These are phyloP conservation scores for Ajuga reptans DNA, from an alignment of 305 asterid species.

Conservation along the genomic window DNA sequence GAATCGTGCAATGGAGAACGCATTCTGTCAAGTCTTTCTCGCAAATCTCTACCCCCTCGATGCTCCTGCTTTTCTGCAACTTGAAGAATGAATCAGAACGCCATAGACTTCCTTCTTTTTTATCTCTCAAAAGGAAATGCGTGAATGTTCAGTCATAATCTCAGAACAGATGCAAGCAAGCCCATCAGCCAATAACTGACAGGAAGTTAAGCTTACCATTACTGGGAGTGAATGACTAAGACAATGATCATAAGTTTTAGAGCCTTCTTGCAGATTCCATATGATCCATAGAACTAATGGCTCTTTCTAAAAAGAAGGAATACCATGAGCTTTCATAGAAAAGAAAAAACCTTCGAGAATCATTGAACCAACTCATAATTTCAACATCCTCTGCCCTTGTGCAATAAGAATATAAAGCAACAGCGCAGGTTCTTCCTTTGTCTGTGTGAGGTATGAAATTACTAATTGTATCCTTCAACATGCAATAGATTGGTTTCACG, in stretches of 20 bases:
- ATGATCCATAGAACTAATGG: conserved; percentile 50
- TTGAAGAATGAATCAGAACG: conserved; percentile 14
- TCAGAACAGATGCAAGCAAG: conserved; percentile 21
- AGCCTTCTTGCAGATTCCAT: conserved; percentile 63
- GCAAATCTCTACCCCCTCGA: conserved; percentile 57
- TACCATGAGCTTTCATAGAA: conserved; percentile 46
- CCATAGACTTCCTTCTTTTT: background rate
- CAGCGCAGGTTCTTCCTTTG: conserved; percentile 39
- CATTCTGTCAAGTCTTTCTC: conserved; percentile 73
- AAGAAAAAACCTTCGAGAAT: conserved; percentile 43
- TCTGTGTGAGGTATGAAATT: conserved; percentile 26
- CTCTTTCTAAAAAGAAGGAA: conserved; percentile 45
- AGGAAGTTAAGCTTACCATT: conserved; percentile 58
- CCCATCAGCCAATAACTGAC: conserved; percentile 27
- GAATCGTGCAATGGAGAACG: conserved; percentile 63
- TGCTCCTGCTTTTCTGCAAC: conserved; percentile 58
- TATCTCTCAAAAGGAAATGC: too few relatives aligned
- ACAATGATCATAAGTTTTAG: conserved; percentile 50
- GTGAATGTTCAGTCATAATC: conserved; percentile 13
- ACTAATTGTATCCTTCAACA: conserved; percentile 33
- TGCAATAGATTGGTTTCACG: conserved; percentile 31
- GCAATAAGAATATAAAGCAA: conserved; percentile 33
- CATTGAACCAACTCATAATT: conserved; percentile 50
- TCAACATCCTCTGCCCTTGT: conserved; percentile 42
- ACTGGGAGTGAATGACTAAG: conserved; percentile 47